Conservation (phyloP, 2,329 filamentous ascomycete species). For the Sporothrix curviconia region DNA sequence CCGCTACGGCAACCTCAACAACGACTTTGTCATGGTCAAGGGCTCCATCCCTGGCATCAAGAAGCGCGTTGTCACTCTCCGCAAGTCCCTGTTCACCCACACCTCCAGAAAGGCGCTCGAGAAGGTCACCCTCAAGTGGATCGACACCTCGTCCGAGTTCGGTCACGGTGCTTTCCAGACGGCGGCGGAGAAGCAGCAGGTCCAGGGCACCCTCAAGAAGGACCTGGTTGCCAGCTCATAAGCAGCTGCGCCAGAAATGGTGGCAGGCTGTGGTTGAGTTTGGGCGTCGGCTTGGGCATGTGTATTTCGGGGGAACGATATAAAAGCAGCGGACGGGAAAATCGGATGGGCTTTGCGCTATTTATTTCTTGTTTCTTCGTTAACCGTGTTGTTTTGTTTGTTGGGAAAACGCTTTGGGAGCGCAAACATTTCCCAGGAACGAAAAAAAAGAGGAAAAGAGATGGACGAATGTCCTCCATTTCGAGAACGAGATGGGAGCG, state of each 20-base stretch:
- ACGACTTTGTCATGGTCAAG: constrained; percentile 97
- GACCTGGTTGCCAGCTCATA: constrained; percentile 54
- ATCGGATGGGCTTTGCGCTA: constrained; percentile 12
- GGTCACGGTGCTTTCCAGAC: constrained; percentile 99
- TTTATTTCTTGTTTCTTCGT: constrained; percentile 13
- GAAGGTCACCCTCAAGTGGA: constrained; percentile 99
- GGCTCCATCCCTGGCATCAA: constrained; percentile 95
- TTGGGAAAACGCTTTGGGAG: constrained; percentile 5
- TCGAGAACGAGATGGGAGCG: no score
- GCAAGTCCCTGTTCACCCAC: constrained; percentile 98
- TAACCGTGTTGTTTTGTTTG: constrained; percentile 8
- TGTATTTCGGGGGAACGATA: constrained; percentile 25
- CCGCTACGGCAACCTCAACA: constrained; percentile 98
- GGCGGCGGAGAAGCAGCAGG: constrained; percentile 92
- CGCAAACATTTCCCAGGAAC: background rate
- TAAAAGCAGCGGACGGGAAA: constrained; percentile 9
- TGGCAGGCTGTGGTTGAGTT: background rate
- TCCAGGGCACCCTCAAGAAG: constrained; percentile 99
- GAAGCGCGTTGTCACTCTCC: constrained; percentile 98
- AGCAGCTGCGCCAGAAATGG: constrained; percentile 16
- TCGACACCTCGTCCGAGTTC: constrained; percentile 99
- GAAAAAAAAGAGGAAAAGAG: no score
- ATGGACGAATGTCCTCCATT: no score
- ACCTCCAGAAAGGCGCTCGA: constrained; percentile 92
- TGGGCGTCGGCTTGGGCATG: constrained; percentile 18